Evolutionary conservation across 2,329 filamentous ascomycete species (phyloP).

Genomic region (Trichoderma cornu-damae): DNA sequence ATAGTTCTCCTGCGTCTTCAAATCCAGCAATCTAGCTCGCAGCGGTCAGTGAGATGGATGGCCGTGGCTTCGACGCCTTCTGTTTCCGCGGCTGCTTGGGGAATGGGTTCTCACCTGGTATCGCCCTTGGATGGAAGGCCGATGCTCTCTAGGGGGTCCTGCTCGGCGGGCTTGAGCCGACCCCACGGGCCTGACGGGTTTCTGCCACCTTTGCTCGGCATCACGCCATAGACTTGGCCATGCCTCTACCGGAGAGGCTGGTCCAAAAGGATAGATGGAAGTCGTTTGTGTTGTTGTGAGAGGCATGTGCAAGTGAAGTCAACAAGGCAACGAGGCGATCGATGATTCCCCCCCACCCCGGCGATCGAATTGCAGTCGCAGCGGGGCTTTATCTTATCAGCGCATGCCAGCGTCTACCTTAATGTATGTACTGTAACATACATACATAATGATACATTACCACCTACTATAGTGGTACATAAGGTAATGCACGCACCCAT

Average conservation of each 20-base stretch:
- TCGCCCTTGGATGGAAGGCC: slow-evolving; percentile 91
- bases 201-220: slow-evolving; percentile 31
- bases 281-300: not conserved
- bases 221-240: slow-evolving; percentile 15
- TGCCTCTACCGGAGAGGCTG: not conserved
- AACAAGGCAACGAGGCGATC: no score
- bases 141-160: slow-evolving; percentile 73
- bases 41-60: not conserved
- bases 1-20: slow-evolving; percentile 76
- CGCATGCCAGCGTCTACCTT: not conserved
- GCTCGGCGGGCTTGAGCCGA: slow-evolving; percentile 65
- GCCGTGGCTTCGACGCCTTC: not conserved
- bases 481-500: no score
- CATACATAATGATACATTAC: no score
- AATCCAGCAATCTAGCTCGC: slow-evolving; percentile 57
- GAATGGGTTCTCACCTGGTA: slow-evolving; percentile 54
- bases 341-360: slow-evolving; percentile 2
- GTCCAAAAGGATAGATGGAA: no score
- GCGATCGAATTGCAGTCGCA: not conserved
- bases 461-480: no score
- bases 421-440: no score
- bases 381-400: slow-evolving; percentile 12
- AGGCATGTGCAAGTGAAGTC: not conserved
- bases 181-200: slow-evolving; percentile 56
- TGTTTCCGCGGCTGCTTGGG: not conserved